A percentile compares a stretch with the other conserved stretches of the same genome.
Evolutionary conservation across 768 basidiomycete genomes (phyloP).

Genomic region (Mycena rosella): DNA sequence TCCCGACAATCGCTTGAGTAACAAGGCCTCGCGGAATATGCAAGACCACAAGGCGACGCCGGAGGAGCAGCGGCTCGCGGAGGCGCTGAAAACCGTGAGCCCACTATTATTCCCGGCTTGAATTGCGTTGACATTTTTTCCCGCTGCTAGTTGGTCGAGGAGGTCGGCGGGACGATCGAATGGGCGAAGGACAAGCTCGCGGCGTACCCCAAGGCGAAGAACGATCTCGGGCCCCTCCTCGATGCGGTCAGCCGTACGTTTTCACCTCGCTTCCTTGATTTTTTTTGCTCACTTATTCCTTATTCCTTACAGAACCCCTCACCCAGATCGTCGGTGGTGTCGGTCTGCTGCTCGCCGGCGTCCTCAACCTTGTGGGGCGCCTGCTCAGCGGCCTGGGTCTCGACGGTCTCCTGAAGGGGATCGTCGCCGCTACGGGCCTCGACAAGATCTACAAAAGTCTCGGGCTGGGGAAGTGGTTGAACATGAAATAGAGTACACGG

Average conservation of each 20-base stretch:
- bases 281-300: background rate
- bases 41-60: constrained; percentile 53
- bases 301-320: constrained; percentile 44
- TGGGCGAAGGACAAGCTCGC: constrained; percentile 54
- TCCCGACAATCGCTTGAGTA: constrained; percentile 50
- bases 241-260: constrained; percentile 50
- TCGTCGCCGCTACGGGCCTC: constrained; percentile 49
- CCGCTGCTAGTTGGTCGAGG: background rate
- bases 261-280: background rate
- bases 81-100: constrained; percentile 52
- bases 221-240: constrained; percentile 52
- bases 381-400: constrained; percentile 51
- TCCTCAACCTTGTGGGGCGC: constrained; percentile 51
- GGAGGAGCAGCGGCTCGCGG: constrained; percentile 54
- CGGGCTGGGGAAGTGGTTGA: constrained; percentile 40
- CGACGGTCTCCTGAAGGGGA: constrained; percentile 48
- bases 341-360: constrained; percentile 50
- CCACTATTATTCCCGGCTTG: too few relatives aligned
- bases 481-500: background rate
- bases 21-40: constrained; percentile 50
- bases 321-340: constrained; percentile 56
- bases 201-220: constrained; percentile 53
- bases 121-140: too few relatives aligned
- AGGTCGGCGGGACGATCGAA: constrained; percentile 47
- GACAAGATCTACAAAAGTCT: constrained; percentile 52